Percentiles rank a stretch among this genome's conserved stretches.
These are phyloP conservation scores for Miscanthus lutarioriparius DNA, from an alignment of 176 grass and related monocot genomes.

Conservation along the genomic window DNA sequence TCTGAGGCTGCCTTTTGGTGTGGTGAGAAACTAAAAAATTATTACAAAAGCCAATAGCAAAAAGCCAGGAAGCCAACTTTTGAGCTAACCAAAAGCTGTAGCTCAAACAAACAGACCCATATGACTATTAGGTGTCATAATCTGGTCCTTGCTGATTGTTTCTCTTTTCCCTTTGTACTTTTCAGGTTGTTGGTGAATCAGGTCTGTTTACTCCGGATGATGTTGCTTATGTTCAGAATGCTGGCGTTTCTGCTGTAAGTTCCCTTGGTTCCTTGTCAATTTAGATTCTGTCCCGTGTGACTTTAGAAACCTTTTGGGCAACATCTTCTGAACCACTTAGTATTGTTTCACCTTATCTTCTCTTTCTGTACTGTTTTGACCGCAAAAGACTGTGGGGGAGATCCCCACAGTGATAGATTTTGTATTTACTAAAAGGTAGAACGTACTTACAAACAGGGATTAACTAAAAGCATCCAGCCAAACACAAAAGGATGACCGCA, in stretches of 20 bases:
- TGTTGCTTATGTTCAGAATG: conserved; percentile 80
- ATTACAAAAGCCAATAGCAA: background rate
- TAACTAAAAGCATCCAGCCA: too few species aligned
- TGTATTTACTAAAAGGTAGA: too few species aligned
- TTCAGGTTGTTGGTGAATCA: conserved; percentile 89
- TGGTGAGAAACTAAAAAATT: background rate
- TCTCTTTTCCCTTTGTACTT: background rate
- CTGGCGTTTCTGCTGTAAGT: conserved; percentile 80
- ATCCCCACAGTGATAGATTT: too few species aligned
- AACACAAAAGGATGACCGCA: too few species aligned
- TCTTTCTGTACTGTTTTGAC: background rate
- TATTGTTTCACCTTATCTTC: background rate
- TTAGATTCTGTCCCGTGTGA: background rate
- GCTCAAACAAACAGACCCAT: background rate
- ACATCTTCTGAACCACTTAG: background rate
- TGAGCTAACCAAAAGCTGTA: background rate
- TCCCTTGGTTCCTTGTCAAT: background rate
- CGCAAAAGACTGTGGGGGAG: too few species aligned
- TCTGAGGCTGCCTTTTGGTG: background rate
- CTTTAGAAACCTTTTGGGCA: background rate
- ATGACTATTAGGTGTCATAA: background rate
- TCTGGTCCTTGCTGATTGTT: background rate
- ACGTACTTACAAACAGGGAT: too few species aligned
- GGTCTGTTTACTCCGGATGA: conserved; percentile 76
- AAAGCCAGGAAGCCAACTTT: background rate